Base-by-base conservation (phyloP, 129 eudicot genomes). In the Gnaphalium uliginosum region DNA sequence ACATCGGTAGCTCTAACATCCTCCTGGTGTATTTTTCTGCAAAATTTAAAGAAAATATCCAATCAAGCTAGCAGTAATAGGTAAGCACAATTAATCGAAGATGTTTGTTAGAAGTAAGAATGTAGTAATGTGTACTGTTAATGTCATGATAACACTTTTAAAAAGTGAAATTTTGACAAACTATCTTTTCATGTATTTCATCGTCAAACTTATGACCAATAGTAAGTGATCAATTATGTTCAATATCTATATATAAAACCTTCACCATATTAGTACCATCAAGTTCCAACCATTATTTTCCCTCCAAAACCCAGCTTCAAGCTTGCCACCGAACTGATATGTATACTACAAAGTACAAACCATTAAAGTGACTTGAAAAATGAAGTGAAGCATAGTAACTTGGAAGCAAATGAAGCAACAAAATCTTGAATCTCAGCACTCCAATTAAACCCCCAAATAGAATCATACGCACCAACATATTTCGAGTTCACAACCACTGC, bases 381-480 rank as follows among this genome's bases (percentile, higher is more conserved):
- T 19, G 54, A 71, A 26, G 43, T 29, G 8, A 65, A 19, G 35
- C 29, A 59, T 8, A 73, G 25, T 32, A 78, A 83, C 84, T 85
- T 71, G 70, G 96, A 96, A 73, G 87, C 76, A 75, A 94, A 94
- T 9, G 98, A 79, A 51, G 86, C 78, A 17, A 94, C 88, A 63
- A 90, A 56, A 67, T 72, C 85, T 77, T 83, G 92, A 70, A 72
- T 73, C 75, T 93, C 89, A 6, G 91, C 85, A 81, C 93, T 89
- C 96, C 98, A 91, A 75, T 82, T 85, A 66, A 82, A 87, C 56
- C 81, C 88, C 4, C 91, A 88, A 79, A 94, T 61, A 9, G 98
- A 86, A 60, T 88, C 91, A 60, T 94, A 81, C 29, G 90, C 98
- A 51, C 89, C 93, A 21, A 81, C 89, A 76, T 88, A 88, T 94